Evolutionary conservation across 495 filamentous ascomycete species (phyloP), one percentile per base, ranked within the genome.

Genomic region (Xylaria acuta): DNA sequence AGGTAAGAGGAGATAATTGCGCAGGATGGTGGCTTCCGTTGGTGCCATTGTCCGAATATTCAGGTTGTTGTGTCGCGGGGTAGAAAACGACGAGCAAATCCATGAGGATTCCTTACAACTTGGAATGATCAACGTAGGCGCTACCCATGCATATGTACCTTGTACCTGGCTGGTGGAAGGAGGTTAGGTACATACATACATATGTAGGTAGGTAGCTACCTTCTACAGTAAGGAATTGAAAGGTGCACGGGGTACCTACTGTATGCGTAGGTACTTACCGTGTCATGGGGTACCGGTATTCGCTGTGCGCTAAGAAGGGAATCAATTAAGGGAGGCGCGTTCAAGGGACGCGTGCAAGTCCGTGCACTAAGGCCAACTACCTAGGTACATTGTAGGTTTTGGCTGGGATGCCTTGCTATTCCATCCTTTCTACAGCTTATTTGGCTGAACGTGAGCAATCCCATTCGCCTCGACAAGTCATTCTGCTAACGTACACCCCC

Each of bases 1-100:
- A 8, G 93, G 91, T 20, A 91, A 84, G 60, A 97, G 89, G 49
- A 97, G 85, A 75, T 95, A 97, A 73, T 90, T 91, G 78, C 84
- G 87, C 65, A 97, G 87, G 73, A 97, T 92, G 4, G 87, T 87
- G 49, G 85, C 81, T 76, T 95, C 93, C 38, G 89, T 90, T 11
- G 92, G 90, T 22, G 92, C 84, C 92, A 94, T 94, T 51, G 54
- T 81, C 51, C 11, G 18, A 47, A 30, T 45, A 12, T 64, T 49
- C 4, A 20, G 18, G 43, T 53, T 47, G 40, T 5, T 47, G n/a
- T 41, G 9, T 56, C 25, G 30, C 20, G 36, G 64, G 56, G 47
- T 49, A 58, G 65, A 58, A 63, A 65, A 22, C 1, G 14, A 54
- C 20, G 7, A 51, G 47, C 20, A n/a, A 51, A 25, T 51, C 8